These are phyloP conservation scores for Heimioporus punctisporus DNA, from an alignment of 1,284 basidiomycete genomes.

Conservation along the genomic window DNA sequence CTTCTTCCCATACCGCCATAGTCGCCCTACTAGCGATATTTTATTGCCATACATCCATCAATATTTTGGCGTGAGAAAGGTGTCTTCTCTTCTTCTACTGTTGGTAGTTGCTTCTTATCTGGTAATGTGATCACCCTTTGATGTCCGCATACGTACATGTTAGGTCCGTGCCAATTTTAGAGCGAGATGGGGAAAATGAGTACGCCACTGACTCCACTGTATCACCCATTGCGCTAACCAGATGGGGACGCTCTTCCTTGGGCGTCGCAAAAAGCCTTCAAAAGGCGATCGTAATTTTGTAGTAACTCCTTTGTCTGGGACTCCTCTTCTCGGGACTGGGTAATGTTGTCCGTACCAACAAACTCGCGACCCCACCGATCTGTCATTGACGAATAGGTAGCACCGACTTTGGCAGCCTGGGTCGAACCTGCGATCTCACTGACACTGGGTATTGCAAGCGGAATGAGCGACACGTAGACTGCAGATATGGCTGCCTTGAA, in stretches of 20 bases:
- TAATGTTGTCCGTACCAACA: slow-evolving; percentile 50
- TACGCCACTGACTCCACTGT: too few relatives aligned
- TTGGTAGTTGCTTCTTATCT: too few relatives aligned
- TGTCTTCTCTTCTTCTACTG: too few relatives aligned
- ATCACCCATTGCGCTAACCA: slow-evolving; percentile 3
- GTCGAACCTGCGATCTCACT: slow-evolving; percentile 12
- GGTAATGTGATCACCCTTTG: too few relatives aligned
- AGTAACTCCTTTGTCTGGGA: slow-evolving; percentile 48
- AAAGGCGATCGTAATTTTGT: slow-evolving; percentile 54
- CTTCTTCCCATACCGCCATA: too few relatives aligned
- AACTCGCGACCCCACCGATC: slow-evolving; percentile 55
- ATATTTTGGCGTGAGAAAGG: too few relatives aligned
- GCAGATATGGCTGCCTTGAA: slow-evolving; percentile 68
- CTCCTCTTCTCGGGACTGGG: slow-evolving; percentile 48
- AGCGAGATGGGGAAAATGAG: too few relatives aligned
- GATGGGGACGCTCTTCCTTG: slow-evolving; percentile 26
- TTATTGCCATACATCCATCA: too few relatives aligned
- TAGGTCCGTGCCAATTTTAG: too few relatives aligned
- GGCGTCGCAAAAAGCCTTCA: slow-evolving; percentile 26
- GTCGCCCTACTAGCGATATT: too few relatives aligned
- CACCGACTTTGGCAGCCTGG: slow-evolving; percentile 15
- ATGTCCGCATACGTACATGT: too few relatives aligned
- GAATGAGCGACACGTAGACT: slow-evolving; percentile 57
- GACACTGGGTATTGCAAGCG: slow-evolving; percentile 29
- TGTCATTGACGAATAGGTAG: slow-evolving; percentile 57